A percentile compares a stretch with the other conserved stretches of the same genome.
phyloP scores from a whole-genome alignment of 2,329 filamentous ascomycete species.

The Lachnellula occidentalis region DNA sequence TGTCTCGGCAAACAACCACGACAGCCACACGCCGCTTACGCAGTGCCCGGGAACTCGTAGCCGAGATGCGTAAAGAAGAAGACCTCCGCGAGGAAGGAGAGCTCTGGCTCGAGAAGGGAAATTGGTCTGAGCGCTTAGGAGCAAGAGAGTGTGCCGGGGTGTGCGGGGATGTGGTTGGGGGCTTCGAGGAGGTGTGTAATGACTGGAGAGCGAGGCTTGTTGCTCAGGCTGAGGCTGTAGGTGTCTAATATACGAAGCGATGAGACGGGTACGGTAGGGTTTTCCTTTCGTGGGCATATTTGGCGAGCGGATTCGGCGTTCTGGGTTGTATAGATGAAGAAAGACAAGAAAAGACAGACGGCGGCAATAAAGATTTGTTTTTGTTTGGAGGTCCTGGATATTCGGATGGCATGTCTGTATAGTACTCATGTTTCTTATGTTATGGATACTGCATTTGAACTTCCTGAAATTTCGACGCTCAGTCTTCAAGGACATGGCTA shows the following conservation, averaged over 20 bases:
- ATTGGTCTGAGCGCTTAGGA: conserved; percentile 73
- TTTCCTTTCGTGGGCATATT: background rate
- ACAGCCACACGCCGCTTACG: conserved; percentile 75
- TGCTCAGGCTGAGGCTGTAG: conserved; percentile 41
- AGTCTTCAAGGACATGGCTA: too few relatives aligned
- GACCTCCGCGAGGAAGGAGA: conserved; percentile 79
- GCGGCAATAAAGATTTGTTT: background rate
- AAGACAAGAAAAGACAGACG: background rate
- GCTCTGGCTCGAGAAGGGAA: conserved; percentile 71
- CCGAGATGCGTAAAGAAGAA: conserved; percentile 77
- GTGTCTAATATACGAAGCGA: conserved; percentile 3
- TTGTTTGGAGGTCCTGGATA: background rate
- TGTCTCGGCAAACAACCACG: conserved; percentile 83
- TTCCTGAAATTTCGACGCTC: too few relatives aligned
- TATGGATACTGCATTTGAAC: too few relatives aligned
- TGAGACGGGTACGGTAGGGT: background rate
- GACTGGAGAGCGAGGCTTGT: conserved; percentile 74
- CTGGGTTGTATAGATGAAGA: background rate
- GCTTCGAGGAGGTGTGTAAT: conserved; percentile 87
- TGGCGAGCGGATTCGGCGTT: background rate
- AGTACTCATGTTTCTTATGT: too few relatives aligned
- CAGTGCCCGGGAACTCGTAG: conserved; percentile 77
- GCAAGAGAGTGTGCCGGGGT: conserved; percentile 77
- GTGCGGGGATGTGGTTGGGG: conserved; percentile 82
- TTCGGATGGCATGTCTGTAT: too few relatives aligned